Base-by-base conservation (phyloP, 2,329 filamentous ascomycete species). In the Scortechinia acanthostroma region DNA sequence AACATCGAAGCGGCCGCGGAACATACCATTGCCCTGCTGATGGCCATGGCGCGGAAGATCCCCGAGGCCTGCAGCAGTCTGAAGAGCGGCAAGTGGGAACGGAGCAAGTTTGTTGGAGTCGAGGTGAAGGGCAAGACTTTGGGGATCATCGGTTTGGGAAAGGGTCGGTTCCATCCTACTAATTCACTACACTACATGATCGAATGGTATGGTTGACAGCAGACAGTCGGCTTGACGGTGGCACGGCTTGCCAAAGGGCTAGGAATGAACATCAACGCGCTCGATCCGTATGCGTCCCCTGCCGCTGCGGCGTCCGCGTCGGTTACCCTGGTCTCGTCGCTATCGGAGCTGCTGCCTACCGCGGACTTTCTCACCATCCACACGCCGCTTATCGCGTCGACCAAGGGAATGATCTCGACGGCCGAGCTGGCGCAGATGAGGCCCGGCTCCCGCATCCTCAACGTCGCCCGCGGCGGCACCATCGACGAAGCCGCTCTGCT, bases 1-100 rank as follows among this genome's bases (percentile, higher is more conserved):
- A 93, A 93, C 57, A 89, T 91, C 52, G 77, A 85, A 47, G 87
- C 88, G 0, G 88, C 87, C 0, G 86, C 86, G 0, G 86, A 90
- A 57, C 86, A 90, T 55, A 89, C 86, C 0, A 75, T 91, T 45
- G 82, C 82, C 45, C 69, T 93, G 35, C 68, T 91, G 46, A 77
- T 93, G 62, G 79, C 86, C 1, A 80, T 83, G 45, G 86, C 87
- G 3, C 70, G 88, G 20, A 86, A 91, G 52, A 71, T 91, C 20
- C 82, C 84, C 1, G 76, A 80, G 44, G 87, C 81, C 1, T 83
- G 83, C 51, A 67, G 75, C n/a, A 80, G 74, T 48, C 66, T 89
- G 50, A 88, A 90, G 55, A 68, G 61, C n/a, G 83, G 82, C 0
- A 79, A 77, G 44, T 91, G 87, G 88, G 86, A 91, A 58, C 71